These are phyloP conservation scores for Colletotrichum eleusines DNA, from an alignment of 2,329 filamentous ascomycete species.

Conservation along the genomic window DNA sequence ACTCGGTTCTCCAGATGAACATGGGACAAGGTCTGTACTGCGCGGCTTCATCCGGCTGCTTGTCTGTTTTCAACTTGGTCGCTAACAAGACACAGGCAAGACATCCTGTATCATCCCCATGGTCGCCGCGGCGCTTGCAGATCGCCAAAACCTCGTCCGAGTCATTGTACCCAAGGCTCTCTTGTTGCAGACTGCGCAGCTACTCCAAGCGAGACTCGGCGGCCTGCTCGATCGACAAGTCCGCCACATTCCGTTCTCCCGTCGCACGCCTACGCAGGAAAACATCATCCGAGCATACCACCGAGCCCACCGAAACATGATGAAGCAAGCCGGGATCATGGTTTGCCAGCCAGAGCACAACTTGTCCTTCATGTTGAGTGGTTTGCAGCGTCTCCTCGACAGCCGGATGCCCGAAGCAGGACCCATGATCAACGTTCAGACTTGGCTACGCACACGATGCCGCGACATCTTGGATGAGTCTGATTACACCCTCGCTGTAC, in stretches of 20 bases:
- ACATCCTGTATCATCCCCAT: conserved; percentile 69
- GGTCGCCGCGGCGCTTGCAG: conserved; percentile 59
- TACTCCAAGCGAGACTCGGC: conserved; percentile 67
- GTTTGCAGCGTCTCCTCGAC: conserved; percentile 67
- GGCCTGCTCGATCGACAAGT: conserved; percentile 65
- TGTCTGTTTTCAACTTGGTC: background rate
- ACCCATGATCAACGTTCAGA: conserved; percentile 63
- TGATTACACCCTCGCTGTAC: conserved; percentile 65
- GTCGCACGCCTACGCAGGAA: conserved; percentile 56
- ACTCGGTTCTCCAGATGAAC: conserved; percentile 74
- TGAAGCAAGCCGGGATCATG: conserved; percentile 63
- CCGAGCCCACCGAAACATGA: conserved; percentile 55
- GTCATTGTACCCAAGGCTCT: conserved; percentile 69
- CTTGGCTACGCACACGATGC: conserved; percentile 60
- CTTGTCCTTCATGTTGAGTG: conserved; percentile 74
- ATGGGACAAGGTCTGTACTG: conserved; percentile 69
- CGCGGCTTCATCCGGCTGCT: background rate
- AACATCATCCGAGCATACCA: conserved; percentile 53
- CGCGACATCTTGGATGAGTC: conserved; percentile 76
- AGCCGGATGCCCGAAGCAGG: conserved; percentile 54
- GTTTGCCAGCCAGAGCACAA: conserved; percentile 73
- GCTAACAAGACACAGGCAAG: conserved; percentile 58
- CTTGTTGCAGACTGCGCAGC: conserved; percentile 67
- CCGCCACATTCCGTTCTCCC: conserved; percentile 69
- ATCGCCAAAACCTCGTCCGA: conserved; percentile 60